Evolutionary conservation across 108 stramenopile species (phyloP).

Genomic region (Skeletonema grethae): DNA sequence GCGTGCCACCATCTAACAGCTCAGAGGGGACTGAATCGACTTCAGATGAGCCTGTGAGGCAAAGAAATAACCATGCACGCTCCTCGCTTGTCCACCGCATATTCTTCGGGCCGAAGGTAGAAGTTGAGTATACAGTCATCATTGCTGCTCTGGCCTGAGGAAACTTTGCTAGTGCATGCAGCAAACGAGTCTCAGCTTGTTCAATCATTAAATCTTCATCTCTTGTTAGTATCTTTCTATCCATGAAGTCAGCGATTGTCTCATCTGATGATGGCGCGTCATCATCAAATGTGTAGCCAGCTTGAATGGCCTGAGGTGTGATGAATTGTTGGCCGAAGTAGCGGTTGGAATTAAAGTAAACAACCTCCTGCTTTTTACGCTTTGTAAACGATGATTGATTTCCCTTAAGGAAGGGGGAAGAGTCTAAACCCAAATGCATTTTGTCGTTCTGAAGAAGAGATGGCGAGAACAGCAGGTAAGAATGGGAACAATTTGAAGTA

Average conservation of each 20-base stretch:
- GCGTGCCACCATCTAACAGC: constrained; percentile 42
- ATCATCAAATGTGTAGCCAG: constrained; percentile 41
- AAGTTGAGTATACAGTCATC: constrained; percentile 49
- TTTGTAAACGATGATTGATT: background rate
- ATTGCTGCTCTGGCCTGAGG: constrained; percentile 55
- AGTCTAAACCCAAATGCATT: constrained; percentile 20
- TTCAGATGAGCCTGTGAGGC: constrained; percentile 52
- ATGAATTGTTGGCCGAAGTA: constrained; percentile 66
- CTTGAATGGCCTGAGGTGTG: constrained; percentile 55
- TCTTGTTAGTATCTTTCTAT: constrained; percentile 49
- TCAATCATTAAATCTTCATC: constrained; percentile 40
- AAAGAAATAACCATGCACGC: constrained; percentile 70
- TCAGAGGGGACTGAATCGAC: constrained; percentile 39
- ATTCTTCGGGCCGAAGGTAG: constrained; percentile 46
- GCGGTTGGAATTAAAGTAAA: constrained; percentile 80
- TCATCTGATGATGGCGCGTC: constrained; percentile 33
- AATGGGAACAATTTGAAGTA: background rate
- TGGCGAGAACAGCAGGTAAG: constrained; percentile 7
- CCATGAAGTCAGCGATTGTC: constrained; percentile 30
- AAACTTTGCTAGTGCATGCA: constrained; percentile 59
- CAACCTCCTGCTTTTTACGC: constrained; percentile 25
- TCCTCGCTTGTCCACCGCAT: constrained; percentile 67
- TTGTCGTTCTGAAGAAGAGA: constrained; percentile 19
- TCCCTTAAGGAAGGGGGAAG: background rate
- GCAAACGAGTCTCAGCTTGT: constrained; percentile 56